Conservation (phyloP, 139 green algal species). For the Chlorella vulgaris region DNA sequence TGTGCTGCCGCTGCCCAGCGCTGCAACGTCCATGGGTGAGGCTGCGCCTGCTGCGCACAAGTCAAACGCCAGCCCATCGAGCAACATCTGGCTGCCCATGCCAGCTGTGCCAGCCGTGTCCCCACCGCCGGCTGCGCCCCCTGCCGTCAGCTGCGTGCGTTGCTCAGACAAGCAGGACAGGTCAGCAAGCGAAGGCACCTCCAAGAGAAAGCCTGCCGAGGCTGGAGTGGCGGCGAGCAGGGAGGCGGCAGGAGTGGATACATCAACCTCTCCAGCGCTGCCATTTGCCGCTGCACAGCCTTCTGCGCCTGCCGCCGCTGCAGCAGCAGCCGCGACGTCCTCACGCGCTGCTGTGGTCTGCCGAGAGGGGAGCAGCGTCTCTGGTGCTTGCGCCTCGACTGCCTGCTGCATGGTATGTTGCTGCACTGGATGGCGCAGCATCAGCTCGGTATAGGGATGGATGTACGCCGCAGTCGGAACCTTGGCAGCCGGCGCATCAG, state of each 20-base stretch:
- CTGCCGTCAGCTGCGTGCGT: neutral
- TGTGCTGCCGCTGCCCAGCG: conserved; percentile 14
- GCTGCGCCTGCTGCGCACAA: neutral
- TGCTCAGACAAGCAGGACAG: neutral
- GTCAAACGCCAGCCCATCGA: no score
- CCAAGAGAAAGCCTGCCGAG: neutral
- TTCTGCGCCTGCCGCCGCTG: neutral
- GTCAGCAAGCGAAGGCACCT: conserved; percentile 10
- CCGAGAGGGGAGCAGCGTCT: neutral
- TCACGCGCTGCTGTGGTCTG: neutral
- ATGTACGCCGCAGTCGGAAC: conserved; percentile 44
- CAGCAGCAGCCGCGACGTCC: no score
- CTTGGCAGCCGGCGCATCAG: neutral
- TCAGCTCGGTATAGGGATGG: conserved; percentile 64
- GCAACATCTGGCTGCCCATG: no score
- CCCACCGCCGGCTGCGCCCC: neutral
- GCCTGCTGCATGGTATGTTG: conserved; percentile 23
- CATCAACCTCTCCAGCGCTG: conserved; percentile 9
- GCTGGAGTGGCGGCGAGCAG: conserved; percentile 7
- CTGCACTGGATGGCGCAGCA: conserved; percentile 52
- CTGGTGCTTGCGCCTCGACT: neutral
- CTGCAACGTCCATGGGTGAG: conserved; percentile 4
- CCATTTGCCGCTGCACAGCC: neutral
- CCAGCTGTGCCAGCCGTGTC: conserved; percentile 7
- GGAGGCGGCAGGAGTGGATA: neutral